Base-by-base conservation (phyloP, 2,329 filamentous ascomycete species). In the Acarospora socialis region DNA sequence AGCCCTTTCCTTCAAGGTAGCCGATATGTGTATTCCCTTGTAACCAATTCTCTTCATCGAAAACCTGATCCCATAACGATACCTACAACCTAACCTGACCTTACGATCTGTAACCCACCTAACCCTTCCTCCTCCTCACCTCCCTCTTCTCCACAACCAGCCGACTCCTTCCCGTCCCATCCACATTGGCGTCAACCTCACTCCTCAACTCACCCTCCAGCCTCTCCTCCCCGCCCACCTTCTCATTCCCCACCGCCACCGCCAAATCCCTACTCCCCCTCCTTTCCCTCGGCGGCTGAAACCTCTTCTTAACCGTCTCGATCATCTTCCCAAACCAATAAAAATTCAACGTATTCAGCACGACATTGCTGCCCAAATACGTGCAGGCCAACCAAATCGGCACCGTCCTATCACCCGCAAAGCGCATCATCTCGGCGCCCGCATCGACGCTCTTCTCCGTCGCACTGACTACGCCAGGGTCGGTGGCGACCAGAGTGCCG, bases 291-390 rank as follows among this genome's bases (percentile, higher is more conserved):
- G 62, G 63, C 5, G 63, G 62, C 12, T 67, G 62, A 49, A 77
- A 77, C 28, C 73, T 59, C 49, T 71, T 75, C 41, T 69, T 55
- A 15, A 77, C 68, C 7, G 73, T 70, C 45, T 70, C 65, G 28
- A 77, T 68, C 73, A 77, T 77, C 57, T 75, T 74, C 37, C 61
- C 60, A 48, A 77, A 77, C 73, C 73, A 77, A 54, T 66, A 75
- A 49, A 70, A 68, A 46, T 77, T 77, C 34, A 77, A 50, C 15
- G 60, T 57, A 46, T 76, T 77, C 32, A 77, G 60, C n/a, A 64
- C 58, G 18, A 75, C 28, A 43, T 77, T 77, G 13, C 64, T 63
- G 5, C 56, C 55, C 14, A 77, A 55, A 46, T 77, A 77, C 13
- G 63, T 63, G n/a, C 54, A 43, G 1, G 65, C 63, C 21, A 77